These are phyloP conservation scores for Fusarium heterosporum DNA, from an alignment of 2,329 filamentous ascomycete species.

Conservation along the genomic window DNA sequence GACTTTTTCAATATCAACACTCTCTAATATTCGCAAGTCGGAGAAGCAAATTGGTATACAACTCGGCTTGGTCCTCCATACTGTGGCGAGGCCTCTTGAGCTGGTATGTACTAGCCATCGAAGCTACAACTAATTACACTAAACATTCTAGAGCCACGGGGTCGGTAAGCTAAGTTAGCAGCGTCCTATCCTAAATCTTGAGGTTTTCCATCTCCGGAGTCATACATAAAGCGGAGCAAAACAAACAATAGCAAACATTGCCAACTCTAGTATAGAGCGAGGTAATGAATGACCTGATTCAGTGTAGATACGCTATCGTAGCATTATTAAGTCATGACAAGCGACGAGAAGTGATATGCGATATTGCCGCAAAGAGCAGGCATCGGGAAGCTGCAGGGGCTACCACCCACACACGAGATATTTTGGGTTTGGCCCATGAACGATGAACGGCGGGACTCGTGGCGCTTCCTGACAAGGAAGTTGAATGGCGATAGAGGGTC, in stretches of 20 bases:
- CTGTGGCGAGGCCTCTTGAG: constrained; percentile 15
- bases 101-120: neutral
- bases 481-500: constrained; percentile 21
- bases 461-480: constrained; percentile 37
- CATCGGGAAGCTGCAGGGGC: constrained; percentile 41
- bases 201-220: neutral
- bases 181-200: neutral
- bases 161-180: constrained; percentile 34
- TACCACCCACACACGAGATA: constrained; percentile 31
- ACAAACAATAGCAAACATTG: constrained; percentile 7
- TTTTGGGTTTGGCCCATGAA: constrained; percentile 37
- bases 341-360: constrained; percentile 22
- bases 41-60: neutral
- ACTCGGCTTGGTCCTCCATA: constrained; percentile 1
- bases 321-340: constrained; percentile 34
- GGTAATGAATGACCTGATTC: constrained; percentile 31
- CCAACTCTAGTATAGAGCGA: constrained; percentile 14
- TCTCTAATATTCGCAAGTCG: neutral
- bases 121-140: constrained; percentile 2
- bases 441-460: constrained; percentile 43
- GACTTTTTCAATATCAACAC: neutral
- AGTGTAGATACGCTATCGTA: constrained; percentile 20
- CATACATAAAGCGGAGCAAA: neutral
- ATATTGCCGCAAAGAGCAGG: constrained; percentile 18
- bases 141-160: constrained; percentile 14